phyloP scores from a whole-genome alignment of 768 basidiomycete genomes.

The Boletus sensibilis region DNA sequence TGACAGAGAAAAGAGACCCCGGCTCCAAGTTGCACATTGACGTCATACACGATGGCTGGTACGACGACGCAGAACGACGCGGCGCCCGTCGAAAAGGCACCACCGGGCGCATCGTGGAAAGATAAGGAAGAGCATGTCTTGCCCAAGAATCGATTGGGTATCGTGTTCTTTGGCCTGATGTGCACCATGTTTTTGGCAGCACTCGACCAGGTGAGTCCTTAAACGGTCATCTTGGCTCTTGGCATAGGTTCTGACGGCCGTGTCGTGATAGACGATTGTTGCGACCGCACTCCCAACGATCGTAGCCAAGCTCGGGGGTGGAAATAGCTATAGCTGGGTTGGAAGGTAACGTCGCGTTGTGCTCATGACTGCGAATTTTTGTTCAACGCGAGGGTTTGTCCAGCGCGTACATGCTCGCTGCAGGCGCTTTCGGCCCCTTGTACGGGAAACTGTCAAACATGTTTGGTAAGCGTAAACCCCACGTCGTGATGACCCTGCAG shows the following conservation, averaged over 20 bases:
- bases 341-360: conserved; percentile 47
- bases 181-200: conserved; percentile 41
- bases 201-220: conserved; percentile 52
- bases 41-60: conserved; percentile 6
- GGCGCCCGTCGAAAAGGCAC: conserved; percentile 20
- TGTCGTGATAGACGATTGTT: conserved; percentile 52
- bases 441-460: conserved; percentile 79
- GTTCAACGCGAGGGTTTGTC: background rate
- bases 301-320: conserved; percentile 61
- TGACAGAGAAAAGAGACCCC: background rate
- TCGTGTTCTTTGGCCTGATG: conserved; percentile 33
- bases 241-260: background rate
- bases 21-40: background rate
- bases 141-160: conserved; percentile 34
- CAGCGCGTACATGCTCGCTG: conserved; percentile 74
- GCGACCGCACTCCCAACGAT: conserved; percentile 79
- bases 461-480: conserved; percentile 28
- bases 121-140: conserved; percentile 51
- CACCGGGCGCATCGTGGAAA: conserved; percentile 56
- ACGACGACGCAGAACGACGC: background rate
- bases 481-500: background rate
- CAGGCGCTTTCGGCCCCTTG: conserved; percentile 63
- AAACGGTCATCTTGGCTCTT: background rate
- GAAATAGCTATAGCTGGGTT: conserved; percentile 68
- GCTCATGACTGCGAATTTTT: background rate